These are phyloP conservation scores for Suillus brevipes DNA, from an alignment of 768 basidiomycete species.

Conservation along the genomic window DNA sequence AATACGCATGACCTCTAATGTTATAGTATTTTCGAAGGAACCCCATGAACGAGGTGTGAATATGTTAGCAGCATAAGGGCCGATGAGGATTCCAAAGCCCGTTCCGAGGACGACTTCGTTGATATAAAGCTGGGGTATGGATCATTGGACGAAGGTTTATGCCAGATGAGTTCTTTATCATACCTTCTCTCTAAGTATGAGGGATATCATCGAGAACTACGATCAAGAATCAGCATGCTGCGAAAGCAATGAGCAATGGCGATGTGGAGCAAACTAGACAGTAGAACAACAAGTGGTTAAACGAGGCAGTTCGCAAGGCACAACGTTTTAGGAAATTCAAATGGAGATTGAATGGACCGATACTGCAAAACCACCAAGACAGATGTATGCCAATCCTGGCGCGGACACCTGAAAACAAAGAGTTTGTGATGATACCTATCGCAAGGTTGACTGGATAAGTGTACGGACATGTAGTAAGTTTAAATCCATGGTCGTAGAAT, in stretches of 20 bases:
- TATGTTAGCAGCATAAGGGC: constrained; percentile 68
- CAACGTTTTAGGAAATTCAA: not conserved
- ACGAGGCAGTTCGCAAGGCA: not conserved
- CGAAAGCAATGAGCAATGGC: not conserved
- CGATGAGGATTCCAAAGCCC: constrained; percentile 55
- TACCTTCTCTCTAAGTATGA: not conserved
- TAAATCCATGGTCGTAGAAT: constrained; percentile 16
- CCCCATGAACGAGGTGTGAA: constrained; percentile 83
- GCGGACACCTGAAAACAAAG: constrained; percentile 45
- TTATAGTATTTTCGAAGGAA: constrained; percentile 53
- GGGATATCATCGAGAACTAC: not conserved
- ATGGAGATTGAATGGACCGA: constrained; percentile 31
- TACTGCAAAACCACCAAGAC: constrained; percentile 58
- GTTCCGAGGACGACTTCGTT: constrained; percentile 95
- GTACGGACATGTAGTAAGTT: constrained; percentile 27
- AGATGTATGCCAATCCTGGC: constrained; percentile 58
- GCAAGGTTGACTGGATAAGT: not conserved
- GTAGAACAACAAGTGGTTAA: not conserved
- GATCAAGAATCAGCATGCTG: not conserved
- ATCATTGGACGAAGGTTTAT: not conserved
- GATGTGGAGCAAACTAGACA: not conserved
- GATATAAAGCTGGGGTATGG: constrained; percentile 65
- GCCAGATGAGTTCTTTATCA: not conserved
- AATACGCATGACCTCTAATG: constrained; percentile 82
- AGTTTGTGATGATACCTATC: constrained; percentile 20